Evolutionary conservation across 257 asterid genomes (phyloP).

Genomic region (Orobanche coerulescens): DNA sequence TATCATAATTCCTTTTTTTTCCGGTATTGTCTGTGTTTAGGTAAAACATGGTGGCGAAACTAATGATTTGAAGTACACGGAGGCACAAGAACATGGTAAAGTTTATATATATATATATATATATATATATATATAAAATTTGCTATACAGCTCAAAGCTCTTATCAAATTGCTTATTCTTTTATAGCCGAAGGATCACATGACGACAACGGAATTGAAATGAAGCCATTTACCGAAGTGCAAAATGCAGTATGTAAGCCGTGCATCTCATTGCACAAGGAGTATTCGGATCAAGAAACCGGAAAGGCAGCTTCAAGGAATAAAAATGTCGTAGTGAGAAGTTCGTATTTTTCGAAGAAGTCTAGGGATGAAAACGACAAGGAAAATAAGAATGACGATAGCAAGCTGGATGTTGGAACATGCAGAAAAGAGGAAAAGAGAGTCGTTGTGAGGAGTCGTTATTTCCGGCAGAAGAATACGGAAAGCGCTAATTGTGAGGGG

Average conservation of each 20-base stretch:
- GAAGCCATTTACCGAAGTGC: constrained; percentile 18
- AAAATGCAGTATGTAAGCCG: constrained; percentile 48
- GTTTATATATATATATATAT: no score
- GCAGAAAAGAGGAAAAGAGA: constrained; percentile 23
- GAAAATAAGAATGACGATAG: constrained; percentile 24
- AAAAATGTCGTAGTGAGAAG: constrained; percentile 43
- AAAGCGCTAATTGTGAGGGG: constrained; percentile 17
- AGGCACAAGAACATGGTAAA: constrained; percentile 42
- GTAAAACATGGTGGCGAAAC: constrained; percentile 23
- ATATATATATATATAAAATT: not conserved
- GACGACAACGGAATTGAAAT: constrained; percentile 22
- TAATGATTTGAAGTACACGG: constrained; percentile 26
- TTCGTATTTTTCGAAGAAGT: constrained; percentile 47
- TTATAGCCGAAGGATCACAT: constrained; percentile 25
- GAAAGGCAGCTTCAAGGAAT: constrained; percentile 22
- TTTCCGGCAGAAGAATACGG: constrained; percentile 17
- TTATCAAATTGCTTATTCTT: not conserved
- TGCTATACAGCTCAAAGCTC: constrained; percentile 1
- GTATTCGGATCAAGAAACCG: constrained; percentile 29
- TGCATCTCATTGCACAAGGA: constrained; percentile 48
- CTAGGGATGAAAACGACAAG: constrained; percentile 24
- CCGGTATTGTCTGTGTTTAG: constrained; percentile 28
- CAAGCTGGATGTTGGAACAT: constrained; percentile 19
- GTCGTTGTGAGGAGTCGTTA: constrained; percentile 21
- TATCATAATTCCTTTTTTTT: not conserved